Evolutionary conservation across 805 yeast genomes (phyloP).

Genomic region (Myxozyma mucilagina): DNA sequence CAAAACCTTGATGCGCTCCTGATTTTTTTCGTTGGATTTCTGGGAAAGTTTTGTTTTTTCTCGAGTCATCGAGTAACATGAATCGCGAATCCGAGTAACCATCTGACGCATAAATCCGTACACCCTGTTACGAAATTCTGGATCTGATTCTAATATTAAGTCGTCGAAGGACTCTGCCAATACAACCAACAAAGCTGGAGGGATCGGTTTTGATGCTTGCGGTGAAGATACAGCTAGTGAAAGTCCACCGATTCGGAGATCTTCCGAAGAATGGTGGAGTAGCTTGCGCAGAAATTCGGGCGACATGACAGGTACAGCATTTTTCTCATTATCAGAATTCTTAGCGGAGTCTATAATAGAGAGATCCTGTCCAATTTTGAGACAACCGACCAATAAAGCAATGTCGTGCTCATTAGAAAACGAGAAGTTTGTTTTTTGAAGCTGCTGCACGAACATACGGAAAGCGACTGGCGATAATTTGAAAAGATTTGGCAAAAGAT

Average conservation of each 20-base stretch:
- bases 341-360: constrained; percentile 44
- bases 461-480: constrained; percentile 51
- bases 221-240: constrained; percentile 62
- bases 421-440: background rate
- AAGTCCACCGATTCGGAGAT: constrained; percentile 55
- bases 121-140: constrained; percentile 68
- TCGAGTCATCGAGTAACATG: constrained; percentile 58
- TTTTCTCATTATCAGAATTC: constrained; percentile 43
- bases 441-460: constrained; percentile 41
- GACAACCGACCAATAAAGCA: constrained; percentile 52
- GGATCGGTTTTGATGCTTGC: constrained; percentile 60
- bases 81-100: constrained; percentile 65
- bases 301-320: constrained; percentile 44
- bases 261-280: constrained; percentile 49
- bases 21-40: constrained; percentile 29
- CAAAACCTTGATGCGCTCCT: constrained; percentile 3
- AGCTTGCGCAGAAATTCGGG: constrained; percentile 41
- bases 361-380: constrained; percentile 65
- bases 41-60: constrained; percentile 49
- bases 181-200: constrained; percentile 47
- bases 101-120: constrained; percentile 63
- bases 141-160: constrained; percentile 62
- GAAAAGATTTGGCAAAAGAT: constrained; percentile 66
- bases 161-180: constrained; percentile 50
- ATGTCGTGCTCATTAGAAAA: constrained; percentile 36